phyloP scores from a whole-genome alignment of 805 yeast genomes.

The Lachancea cidri region DNA sequence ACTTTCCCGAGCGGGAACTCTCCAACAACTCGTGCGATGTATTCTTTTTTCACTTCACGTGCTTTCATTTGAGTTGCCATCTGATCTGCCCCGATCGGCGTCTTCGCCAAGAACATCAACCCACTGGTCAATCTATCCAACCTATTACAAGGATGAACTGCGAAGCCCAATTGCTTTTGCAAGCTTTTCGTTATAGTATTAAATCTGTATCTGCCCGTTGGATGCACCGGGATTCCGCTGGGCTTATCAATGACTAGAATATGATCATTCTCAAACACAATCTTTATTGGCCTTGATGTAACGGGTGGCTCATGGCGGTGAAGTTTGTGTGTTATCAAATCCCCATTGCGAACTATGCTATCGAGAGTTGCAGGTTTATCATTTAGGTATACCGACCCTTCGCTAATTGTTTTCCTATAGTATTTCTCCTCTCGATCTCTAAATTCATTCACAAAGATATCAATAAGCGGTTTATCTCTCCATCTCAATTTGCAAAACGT shows the following conservation, averaged over 20 bases:
- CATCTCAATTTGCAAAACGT: constrained; percentile 91
- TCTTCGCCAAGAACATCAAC: constrained; percentile 83
- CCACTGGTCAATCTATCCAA: constrained; percentile 92
- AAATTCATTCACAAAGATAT: constrained; percentile 79
- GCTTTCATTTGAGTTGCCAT: constrained; percentile 69
- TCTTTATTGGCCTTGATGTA: constrained; percentile 47
- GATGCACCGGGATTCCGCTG: constrained; percentile 92
- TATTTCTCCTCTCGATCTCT: constrained; percentile 68
- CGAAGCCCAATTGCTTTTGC: constrained; percentile 59
- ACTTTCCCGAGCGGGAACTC: constrained; percentile 65
- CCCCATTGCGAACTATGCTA: constrained; percentile 72
- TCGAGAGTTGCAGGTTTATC: constrained; percentile 58
- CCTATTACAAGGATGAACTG: constrained; percentile 83
- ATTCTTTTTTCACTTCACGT: constrained; percentile 72
- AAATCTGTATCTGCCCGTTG: constrained; percentile 79
- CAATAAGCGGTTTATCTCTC: constrained; percentile 77
- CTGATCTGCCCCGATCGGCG: constrained; percentile 68
- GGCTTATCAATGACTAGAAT: constrained; percentile 88
- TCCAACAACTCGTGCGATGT: constrained; percentile 84
- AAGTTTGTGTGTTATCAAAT: constrained; percentile 66
- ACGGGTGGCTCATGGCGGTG: constrained; percentile 94
- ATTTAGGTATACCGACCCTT: constrained; percentile 75
- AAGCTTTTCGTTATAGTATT: constrained; percentile 73
- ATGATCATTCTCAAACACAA: constrained; percentile 70
- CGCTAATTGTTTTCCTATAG: constrained; percentile 48